Conservation (phyloP, 225 moss, liverwort and hornwort species). For the Neckera pumila region DNA sequence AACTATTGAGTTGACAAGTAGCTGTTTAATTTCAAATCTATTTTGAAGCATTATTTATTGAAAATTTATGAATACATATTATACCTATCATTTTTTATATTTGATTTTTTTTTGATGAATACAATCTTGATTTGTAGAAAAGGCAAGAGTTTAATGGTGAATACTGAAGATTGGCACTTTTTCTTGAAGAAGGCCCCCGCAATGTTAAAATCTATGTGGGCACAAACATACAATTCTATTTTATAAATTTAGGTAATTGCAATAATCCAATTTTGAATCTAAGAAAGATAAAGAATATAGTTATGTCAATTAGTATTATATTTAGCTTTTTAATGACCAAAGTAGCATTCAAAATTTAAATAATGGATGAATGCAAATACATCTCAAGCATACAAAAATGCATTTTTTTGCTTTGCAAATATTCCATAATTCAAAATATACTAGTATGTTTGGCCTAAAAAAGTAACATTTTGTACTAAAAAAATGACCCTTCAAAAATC, state of each 20-base stretch:
- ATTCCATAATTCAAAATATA: too few species aligned
- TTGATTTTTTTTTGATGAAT: background rate
- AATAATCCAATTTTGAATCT: background rate
- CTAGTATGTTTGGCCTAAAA: too few species aligned
- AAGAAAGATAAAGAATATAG: background rate
- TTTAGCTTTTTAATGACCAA: too few species aligned
- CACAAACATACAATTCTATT: background rate
- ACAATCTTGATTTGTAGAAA: background rate
- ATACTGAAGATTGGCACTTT: background rate
- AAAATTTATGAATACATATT: background rate
- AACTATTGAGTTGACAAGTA: background rate
- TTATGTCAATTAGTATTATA: background rate
- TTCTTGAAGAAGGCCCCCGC: accelerated
- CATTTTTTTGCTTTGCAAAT: too few species aligned
- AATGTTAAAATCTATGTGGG: background rate
- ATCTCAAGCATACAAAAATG: too few species aligned
- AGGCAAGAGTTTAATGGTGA: too few species aligned
- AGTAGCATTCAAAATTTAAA: background rate
- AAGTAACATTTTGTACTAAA: too few species aligned
- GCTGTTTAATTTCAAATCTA: background rate
- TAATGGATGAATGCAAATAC: too few species aligned
- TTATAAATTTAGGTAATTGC: background rate
- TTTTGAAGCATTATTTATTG: background rate
- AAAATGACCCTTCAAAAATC: too few species aligned
- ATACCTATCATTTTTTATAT: background rate